phyloP scores from a whole-genome alignment of 148 eudicot genomes.

The Fallopia convolvulus region DNA sequence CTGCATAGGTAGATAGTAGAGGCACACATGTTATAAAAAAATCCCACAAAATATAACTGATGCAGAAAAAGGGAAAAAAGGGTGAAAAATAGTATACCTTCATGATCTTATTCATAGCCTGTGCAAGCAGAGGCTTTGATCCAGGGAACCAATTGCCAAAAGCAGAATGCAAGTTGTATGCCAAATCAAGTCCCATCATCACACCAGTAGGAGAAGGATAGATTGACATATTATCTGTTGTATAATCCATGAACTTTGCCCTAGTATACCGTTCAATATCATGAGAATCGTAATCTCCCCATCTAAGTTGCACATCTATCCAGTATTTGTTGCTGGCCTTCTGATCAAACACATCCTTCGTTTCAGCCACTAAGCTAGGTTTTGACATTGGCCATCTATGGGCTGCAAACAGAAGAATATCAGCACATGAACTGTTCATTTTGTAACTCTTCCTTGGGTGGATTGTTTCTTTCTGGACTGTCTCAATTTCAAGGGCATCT shows the following conservation, averaged over 20 bases:
- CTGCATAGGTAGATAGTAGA: conserved; percentile 33
- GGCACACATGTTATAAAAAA: not conserved
- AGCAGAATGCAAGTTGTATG: conserved; percentile 98
- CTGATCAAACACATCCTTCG: conserved; percentile 98
- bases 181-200: conserved; percentile 95
- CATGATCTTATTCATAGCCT: conserved; percentile 99
- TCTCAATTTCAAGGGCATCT: conserved; percentile 95
- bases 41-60: not conserved
- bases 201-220: conserved; percentile 99
- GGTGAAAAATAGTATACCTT: conserved; percentile 37
- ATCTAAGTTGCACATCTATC: conserved; percentile 98
- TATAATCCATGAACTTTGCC: conserved; percentile 98
- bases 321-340: conserved; percentile 98
- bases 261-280: conserved; percentile 97
- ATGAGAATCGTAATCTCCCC: conserved; percentile 99
- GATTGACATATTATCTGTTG: conserved; percentile 98
- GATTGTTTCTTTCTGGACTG: conserved; percentile 97
- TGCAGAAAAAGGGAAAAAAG: not conserved
- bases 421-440: conserved; percentile 99
- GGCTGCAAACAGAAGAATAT: conserved; percentile 95
- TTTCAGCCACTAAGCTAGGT: conserved; percentile 94
- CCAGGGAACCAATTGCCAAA: conserved; percentile 99
- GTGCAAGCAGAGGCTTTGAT: conserved; percentile 91
- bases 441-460: conserved; percentile 99
- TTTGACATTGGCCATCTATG: conserved; percentile 99